Conservation (phyloP, 2,329 filamentous ascomycete species). For the Aureobasidium pullulans region DNA sequence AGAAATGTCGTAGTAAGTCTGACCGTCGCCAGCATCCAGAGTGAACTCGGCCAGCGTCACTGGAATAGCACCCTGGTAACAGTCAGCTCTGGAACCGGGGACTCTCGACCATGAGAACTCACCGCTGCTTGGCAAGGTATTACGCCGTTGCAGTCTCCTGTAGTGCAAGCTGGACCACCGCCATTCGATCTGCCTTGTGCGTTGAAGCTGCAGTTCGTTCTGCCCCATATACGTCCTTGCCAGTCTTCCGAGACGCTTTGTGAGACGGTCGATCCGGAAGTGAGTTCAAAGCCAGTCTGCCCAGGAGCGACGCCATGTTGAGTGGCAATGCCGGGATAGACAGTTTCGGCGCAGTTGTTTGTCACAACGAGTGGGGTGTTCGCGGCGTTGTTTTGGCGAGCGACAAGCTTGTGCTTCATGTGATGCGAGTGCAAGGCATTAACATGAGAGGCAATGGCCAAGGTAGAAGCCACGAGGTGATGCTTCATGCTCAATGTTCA, state of each 20-base stretch:
- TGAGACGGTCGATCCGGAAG: constrained; percentile 49
- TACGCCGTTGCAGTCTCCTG: constrained; percentile 68
- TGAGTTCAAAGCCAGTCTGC: constrained; percentile 61
- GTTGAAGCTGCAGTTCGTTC: constrained; percentile 76
- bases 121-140: constrained; percentile 64
- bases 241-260: constrained; percentile 65
- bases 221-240: constrained; percentile 75
- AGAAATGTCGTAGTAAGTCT: constrained; percentile 79
- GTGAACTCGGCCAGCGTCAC: constrained; percentile 77
- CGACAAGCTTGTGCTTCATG: constrained; percentile 24
- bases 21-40: constrained; percentile 57
- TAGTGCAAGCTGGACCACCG: constrained; percentile 54
- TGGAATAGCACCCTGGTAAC: constrained; percentile 57
- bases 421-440: constrained; percentile 21
- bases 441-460: background rate
- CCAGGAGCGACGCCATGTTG: constrained; percentile 63
- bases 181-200: constrained; percentile 49
- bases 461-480: background rate
- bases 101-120: constrained; percentile 31
- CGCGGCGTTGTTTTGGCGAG: constrained; percentile 20
- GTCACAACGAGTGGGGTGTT: constrained; percentile 55
- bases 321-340: constrained; percentile 71
- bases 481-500: background rate
- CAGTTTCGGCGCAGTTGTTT: constrained; percentile 62
- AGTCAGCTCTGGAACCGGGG: constrained; percentile 9